These are phyloP conservation scores for Volvox reticuliferus DNA, from an alignment of 139 green algal species.

Conservation along the genomic window DNA sequence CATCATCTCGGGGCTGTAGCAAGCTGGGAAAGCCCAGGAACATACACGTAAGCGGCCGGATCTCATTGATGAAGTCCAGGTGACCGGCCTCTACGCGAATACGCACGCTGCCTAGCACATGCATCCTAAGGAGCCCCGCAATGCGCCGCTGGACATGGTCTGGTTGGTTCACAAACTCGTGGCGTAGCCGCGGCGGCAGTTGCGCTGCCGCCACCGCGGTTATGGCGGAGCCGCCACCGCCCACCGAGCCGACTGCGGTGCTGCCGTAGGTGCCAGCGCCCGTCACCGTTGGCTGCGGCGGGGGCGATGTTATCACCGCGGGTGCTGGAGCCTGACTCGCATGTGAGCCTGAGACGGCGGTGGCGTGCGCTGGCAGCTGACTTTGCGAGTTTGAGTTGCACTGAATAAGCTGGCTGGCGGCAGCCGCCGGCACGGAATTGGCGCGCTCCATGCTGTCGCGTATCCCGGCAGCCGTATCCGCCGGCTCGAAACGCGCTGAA, in stretches of 20 bases:
- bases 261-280: background rate
- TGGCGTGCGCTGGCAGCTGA: background rate
- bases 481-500: constrained; percentile 1
- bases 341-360: background rate
- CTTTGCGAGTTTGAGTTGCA: background rate
- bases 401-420: background rate
- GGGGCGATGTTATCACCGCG: background rate
- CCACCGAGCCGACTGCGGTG: background rate
- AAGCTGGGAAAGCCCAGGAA: constrained; percentile 92
- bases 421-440: background rate
- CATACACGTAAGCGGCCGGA: constrained; percentile 81
- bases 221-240: background rate
- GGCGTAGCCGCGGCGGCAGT: constrained; percentile 29
- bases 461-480: background rate
- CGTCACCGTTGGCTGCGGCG: background rate
- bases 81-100: constrained; percentile 80
- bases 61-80: constrained; percentile 86
- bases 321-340: background rate
- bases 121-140: constrained; percentile 76
- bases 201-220: background rate
- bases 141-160: constrained; percentile 58
- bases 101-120: constrained; percentile 79
- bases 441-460: constrained; percentile 27
- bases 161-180: constrained; percentile 59
- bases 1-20: constrained; percentile 41